These are phyloP conservation scores for Rhizoctonia solani DNA, from an alignment of 1,284 basidiomycete genomes.

Conservation along the genomic window DNA sequence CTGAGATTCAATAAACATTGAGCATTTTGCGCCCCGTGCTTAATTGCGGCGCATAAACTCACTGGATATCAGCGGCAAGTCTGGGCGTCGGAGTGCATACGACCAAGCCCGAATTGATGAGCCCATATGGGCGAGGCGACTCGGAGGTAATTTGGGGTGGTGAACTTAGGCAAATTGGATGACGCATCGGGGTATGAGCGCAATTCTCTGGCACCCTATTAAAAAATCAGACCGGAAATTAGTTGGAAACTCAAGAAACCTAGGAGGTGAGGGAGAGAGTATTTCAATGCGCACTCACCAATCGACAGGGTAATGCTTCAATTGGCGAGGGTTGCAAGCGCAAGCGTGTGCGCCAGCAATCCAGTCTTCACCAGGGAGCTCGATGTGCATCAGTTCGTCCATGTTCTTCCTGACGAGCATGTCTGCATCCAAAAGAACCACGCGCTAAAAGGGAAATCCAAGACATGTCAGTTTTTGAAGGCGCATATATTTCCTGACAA, in stretches of 20 bases:
- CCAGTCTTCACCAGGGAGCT: conserved; percentile 61
- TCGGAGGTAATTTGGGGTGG: conserved; percentile 54
- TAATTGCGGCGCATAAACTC: conserved; percentile 5
- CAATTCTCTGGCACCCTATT: conserved; percentile 88
- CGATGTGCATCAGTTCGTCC: conserved; percentile 86
- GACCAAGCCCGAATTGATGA: conserved; percentile 89
- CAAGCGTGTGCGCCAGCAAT: conserved; percentile 90
- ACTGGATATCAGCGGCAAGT: conserved; percentile 54
- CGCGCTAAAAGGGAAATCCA: conserved; percentile 55
- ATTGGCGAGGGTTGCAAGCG: conserved; percentile 87
- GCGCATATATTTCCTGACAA: neutral
- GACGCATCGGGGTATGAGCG: conserved; percentile 68
- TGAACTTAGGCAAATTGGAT: conserved; percentile 54
- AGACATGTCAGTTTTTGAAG: neutral
- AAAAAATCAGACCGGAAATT: conserved; percentile 2
- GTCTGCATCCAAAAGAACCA: conserved; percentile 87
- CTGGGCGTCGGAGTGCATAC: conserved; percentile 68
- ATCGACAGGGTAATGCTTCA: conserved; percentile 83
- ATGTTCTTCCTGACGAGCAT: conserved; percentile 88
- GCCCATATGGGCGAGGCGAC: conserved; percentile 72
- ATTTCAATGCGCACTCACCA: conserved; percentile 65
- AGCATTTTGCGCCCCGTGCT: neutral
- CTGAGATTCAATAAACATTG: conserved; percentile 47
- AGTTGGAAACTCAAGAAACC: no score
- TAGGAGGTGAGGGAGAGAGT: neutral